phyloP scores from a whole-genome alignment of 257 asterid species.

The Scutellaria barbata region DNA sequence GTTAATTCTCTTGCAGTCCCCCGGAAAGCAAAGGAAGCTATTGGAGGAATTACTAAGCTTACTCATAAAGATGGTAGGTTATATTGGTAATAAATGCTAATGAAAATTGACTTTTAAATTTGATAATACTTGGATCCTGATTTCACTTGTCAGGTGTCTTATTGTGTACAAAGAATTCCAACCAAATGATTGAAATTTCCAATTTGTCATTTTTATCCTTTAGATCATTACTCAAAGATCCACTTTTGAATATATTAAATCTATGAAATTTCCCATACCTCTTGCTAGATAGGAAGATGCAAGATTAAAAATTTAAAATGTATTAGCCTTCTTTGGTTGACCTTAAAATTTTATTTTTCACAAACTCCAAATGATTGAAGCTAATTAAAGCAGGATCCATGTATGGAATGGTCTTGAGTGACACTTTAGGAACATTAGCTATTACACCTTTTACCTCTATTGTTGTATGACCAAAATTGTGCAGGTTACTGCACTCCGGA shows the following conservation, averaged over 20 bases:
- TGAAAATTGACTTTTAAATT: conserved; percentile 13
- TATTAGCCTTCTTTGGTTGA: background rate
- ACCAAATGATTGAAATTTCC: conserved; percentile 1
- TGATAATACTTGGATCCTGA: conserved; percentile 27
- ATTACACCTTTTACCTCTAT: background rate
- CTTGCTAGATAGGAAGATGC: background rate
- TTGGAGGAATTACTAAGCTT: conserved; percentile 94
- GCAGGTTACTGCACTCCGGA: background rate
- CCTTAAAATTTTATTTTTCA: background rate
- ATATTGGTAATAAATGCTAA: conserved; percentile 16
- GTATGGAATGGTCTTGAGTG: conserved; percentile 7
- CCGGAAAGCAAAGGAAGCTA: conserved; percentile 99
- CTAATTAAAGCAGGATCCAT: background rate
- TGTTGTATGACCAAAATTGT: conserved; percentile 3
- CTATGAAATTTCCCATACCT: background rate
- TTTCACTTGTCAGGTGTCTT: conserved; percentile 3
- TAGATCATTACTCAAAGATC: conserved; percentile 10
- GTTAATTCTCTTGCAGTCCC: conserved; percentile 99
- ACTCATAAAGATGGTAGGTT: conserved; percentile 85
- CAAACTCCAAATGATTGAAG: conserved; percentile 1
- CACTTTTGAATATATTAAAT: background rate
- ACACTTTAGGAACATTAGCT: background rate
- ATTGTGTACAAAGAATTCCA: conserved; percentile 17
- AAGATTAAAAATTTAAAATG: background rate
- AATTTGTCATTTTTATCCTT: conserved; percentile 10